Evolutionary conservation across 2,329 filamentous ascomycete species (phyloP).

Genomic region (Cytospora schulzeri): DNA sequence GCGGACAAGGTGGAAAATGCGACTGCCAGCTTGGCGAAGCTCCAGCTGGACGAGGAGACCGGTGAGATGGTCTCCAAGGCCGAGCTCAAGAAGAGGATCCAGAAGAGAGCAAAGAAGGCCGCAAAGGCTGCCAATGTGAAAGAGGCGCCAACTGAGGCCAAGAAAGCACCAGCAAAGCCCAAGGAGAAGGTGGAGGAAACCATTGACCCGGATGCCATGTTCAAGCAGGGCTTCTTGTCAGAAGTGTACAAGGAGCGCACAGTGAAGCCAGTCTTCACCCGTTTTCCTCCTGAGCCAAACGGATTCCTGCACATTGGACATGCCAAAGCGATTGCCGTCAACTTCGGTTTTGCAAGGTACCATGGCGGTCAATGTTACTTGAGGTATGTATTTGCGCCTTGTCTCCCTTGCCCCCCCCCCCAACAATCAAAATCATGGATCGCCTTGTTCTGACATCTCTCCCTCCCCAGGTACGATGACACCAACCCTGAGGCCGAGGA

Average conservation of each 20-base stretch:
- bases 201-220: conserved; percentile 67
- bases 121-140: conserved; percentile 32
- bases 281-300: conserved; percentile 87
- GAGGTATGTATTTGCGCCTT: conserved; percentile 7
- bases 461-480: conserved; percentile 81
- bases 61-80: conserved; percentile 46
- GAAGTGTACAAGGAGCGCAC: conserved; percentile 72
- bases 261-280: conserved; percentile 63
- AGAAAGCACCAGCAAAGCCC: conserved; percentile 37
- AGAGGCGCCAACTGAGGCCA: conserved; percentile 29
- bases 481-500: conserved; percentile 95
- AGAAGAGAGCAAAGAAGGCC: conserved; percentile 37
- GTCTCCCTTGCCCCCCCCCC: background rate
- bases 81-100: conserved; percentile 43
- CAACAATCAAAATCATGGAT: rapidly evolving
- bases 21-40: conserved; percentile 38
- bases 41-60: conserved; percentile 45
- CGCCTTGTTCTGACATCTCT: conserved; percentile 35
- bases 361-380: conserved; percentile 65
- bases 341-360: conserved; percentile 89
- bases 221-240: conserved; percentile 75
- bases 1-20: conserved; percentile 39
- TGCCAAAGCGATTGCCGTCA: conserved; percentile 92
- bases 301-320: conserved; percentile 93
- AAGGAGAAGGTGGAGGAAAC: conserved; percentile 49